Evolutionary conservation across 495 filamentous ascomycete genomes (phyloP), one percentile per base, ranked within the genome.

Genomic region (Penicillium cosmopolitanum): DNA sequence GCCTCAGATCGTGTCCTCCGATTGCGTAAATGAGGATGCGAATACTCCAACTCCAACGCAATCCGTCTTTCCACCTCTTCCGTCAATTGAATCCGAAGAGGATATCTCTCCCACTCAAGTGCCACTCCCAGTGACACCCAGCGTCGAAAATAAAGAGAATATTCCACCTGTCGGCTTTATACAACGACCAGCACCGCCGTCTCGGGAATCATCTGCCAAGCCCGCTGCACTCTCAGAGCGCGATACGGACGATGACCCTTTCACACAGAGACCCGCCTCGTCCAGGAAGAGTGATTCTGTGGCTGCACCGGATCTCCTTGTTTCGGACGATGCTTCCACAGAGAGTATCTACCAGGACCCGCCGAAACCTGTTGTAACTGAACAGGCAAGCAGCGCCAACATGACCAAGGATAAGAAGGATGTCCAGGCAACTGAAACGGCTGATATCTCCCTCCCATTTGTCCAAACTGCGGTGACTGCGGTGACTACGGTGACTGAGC

Each of bases 21-120:
- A 52, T n/a, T 15, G 25, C 3, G 53, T 57, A 25, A 46, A 53
- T 11, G 65, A 66, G 28, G 57, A 62, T 1, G 5, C 61, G 11
- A 35, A 62, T 34, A 66, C 67, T 8, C 67, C 65, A 40, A 66
- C 67, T 12, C 67, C 65, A 53, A 64, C 62, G 11, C 62, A 63
- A 8, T 12, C 44, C 0, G 40, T 40, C 1, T 68, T 62, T 28
- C 58, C 56, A 0, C 47, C 42, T 2, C 6, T 47, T 18, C 35
- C 23, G 5, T 52, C 54, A 8, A 19, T 57, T 7, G 21, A 47
- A 16, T 38, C 8, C n/a, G 25, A 50, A 34, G 31, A 34, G 4
- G 43, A 55, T 4, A n/a, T 40, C 2, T 61, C 57, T 2, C 53
- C 65, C n/a, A 18, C 53, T 31, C 48, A 42, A 6, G 42, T 51